These are phyloP conservation scores for Phytophthora tentaculata DNA, from an alignment of 352 stramenopile species.

Conservation along the genomic window DNA sequence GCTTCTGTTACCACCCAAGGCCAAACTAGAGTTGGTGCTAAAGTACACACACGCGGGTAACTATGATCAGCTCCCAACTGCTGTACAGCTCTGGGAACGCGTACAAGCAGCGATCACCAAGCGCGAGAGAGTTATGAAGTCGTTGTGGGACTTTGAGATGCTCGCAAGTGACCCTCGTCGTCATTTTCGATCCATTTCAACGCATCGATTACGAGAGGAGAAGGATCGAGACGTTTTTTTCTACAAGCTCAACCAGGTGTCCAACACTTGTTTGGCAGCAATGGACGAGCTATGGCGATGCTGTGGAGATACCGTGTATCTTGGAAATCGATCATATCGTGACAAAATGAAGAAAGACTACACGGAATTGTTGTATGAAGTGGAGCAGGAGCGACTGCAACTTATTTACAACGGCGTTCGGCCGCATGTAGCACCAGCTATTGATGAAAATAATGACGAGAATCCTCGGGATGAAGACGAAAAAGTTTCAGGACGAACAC, in stretches of 20 bases:
- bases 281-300: constrained; percentile 54
- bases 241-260: constrained; percentile 56
- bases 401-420: constrained; percentile 58
- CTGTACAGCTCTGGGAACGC: constrained; percentile 72
- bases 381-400: constrained; percentile 71
- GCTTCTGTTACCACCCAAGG: constrained; percentile 55
- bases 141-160: constrained; percentile 55
- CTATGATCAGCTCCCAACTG: constrained; percentile 65
- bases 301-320: constrained; percentile 51
- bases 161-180: constrained; percentile 72
- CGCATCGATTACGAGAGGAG: constrained; percentile 62
- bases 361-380: constrained; percentile 70
- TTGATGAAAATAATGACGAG: constrained; percentile 11
- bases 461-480: constrained; percentile 11
- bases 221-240: constrained; percentile 73
- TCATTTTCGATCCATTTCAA: constrained; percentile 76
- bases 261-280: constrained; percentile 50
- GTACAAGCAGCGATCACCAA: constrained; percentile 44
- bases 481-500: constrained; percentile 5
- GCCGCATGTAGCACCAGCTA: constrained; percentile 20
- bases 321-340: constrained; percentile 51
- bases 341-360: constrained; percentile 86
- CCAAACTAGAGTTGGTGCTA: constrained; percentile 73
- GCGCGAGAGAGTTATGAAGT: constrained; percentile 53
- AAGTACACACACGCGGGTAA: constrained; percentile 72